Conservation (phyloP, 1,284 basidiomycete genomes). For the Sanguinoderma infundibulare region DNA sequence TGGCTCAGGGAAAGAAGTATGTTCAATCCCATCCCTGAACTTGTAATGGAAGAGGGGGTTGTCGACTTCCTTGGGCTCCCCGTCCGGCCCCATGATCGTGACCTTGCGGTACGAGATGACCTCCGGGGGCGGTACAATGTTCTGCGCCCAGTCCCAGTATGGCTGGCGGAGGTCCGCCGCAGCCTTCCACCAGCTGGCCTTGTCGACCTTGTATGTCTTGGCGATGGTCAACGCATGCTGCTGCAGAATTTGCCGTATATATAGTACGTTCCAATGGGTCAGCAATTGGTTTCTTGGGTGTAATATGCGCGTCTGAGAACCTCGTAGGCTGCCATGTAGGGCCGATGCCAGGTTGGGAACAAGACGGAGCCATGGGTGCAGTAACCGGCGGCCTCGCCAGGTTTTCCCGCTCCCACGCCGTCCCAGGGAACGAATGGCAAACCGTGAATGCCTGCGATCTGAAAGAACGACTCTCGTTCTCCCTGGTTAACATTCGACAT, state of each 20-base stretch:
- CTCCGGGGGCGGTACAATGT: slow-evolving; percentile 46
- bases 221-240: slow-evolving; percentile 45
- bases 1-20: slow-evolving; percentile 40
- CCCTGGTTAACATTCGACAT: slow-evolving; percentile 40
- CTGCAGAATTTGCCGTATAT: slow-evolving; percentile 48
- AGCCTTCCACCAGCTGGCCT: slow-evolving; percentile 40
- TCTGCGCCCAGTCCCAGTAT: slow-evolving; percentile 58
- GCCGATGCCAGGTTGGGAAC: slow-evolving; percentile 59
- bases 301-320: slow-evolving; percentile 33
- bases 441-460: slow-evolving; percentile 55
- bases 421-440: slow-evolving; percentile 49
- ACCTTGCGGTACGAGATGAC: slow-evolving; percentile 44
- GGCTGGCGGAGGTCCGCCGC: slow-evolving; percentile 47
- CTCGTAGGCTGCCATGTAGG: slow-evolving; percentile 52
- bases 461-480: slow-evolving; percentile 45
- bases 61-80: slow-evolving; percentile 35
- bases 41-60: slow-evolving; percentile 51
- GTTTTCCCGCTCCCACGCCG: slow-evolving; percentile 35
- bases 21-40: slow-evolving; percentile 48
- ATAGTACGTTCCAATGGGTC: not conserved
- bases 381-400: slow-evolving; percentile 45
- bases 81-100: slow-evolving; percentile 43
- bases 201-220: slow-evolving; percentile 40
- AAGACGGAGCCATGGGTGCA: slow-evolving; percentile 53
- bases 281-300: not conserved